phyloP scores from a whole-genome alignment of 176 grass and related monocot genomes.

The Bonia amplexicaulis region DNA sequence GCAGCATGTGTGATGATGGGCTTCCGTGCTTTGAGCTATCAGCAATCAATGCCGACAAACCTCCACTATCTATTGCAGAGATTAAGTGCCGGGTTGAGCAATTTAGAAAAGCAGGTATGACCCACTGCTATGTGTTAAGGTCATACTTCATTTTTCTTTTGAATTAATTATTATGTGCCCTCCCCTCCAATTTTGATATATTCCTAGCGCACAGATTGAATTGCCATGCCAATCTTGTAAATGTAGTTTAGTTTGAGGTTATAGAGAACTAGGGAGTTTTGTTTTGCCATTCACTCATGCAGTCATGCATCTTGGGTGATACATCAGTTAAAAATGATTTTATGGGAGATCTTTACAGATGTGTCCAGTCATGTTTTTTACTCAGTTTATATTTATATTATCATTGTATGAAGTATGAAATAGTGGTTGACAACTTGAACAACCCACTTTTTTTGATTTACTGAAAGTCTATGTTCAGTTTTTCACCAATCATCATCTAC shows the following conservation, averaged over 20 bases:
- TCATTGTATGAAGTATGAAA: neutral
- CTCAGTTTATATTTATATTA: neutral
- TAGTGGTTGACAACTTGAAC: slow-evolving; percentile 2
- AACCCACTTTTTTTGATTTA: neutral
- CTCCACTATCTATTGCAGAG: slow-evolving; percentile 69
- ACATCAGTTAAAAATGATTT: neutral
- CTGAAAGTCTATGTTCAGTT: neutral
- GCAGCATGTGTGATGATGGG: slow-evolving; percentile 77
- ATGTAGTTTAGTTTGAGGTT: neutral
- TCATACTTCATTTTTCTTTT: neutral
- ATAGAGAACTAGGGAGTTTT: neutral
- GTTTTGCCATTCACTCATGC: neutral
- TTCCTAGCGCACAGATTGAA: neutral
- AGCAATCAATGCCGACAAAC: slow-evolving; percentile 92
- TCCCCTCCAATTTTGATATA: neutral
- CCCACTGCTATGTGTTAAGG: neutral
- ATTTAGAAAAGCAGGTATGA: slow-evolving; percentile 78
- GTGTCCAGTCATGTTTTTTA: slow-evolving; percentile 6
- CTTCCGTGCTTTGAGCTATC: slow-evolving; percentile 93
- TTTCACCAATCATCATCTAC: neutral
- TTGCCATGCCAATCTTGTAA: slow-evolving; percentile 3
- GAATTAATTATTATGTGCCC: neutral
- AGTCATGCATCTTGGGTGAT: neutral
- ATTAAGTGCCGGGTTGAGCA: slow-evolving; percentile 78
- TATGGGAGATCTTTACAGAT: neutral